Evolutionary conservation across 371 early-diverging fungal genomes (phyloP), one percentile per base, ranked within the genome.

Genomic region (Amoeboaphelidium occidentale): DNA sequence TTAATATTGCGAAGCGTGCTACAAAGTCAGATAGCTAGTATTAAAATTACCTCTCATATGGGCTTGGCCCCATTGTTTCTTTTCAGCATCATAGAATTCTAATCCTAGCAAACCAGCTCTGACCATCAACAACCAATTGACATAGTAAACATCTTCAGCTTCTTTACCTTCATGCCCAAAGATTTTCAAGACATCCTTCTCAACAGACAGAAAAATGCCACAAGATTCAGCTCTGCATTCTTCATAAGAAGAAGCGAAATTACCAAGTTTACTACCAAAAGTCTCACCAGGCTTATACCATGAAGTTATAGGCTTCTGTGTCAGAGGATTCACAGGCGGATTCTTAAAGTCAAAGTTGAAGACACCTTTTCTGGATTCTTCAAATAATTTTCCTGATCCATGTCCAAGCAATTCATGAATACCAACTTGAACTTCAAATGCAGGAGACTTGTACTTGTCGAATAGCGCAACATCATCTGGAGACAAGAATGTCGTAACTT

Each of bases 181-280:
- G 46, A 74, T 69, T 23, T 62, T 14, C 1, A 59, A 45, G n/a
- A 66, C 62, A 26, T 63, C 64, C 22, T 46, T 20, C 24, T 72
- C 57, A 32, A 67, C 63, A 41, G 60, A 55, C 4, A 74, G 58
- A 24, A 58, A 64, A 60, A 73, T 53, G 42, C 69, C 76, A 47
- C 73, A 72, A 27, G 64, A 58, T 53, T 76, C 76, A 39, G 76
- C 76, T 45, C 76, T 68, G 49, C 76, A 76, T 51, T 76, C 76
- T 53, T 70, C 48, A 23, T 47, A 47, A 12, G 48, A 17, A 6
- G 48, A 12, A 2, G 57, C 51, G 23, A 51, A 21, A 10, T 52
- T 24, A 43, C 63, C 63, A 54, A 75, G 74, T 4, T 65, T 51
- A 0, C 70, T 68, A n/a, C 62, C 65, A 51, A 68, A 75, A 3